Evolutionary conservation across 345 rosid species (phyloP).

Genomic region (Draba incana): DNA sequence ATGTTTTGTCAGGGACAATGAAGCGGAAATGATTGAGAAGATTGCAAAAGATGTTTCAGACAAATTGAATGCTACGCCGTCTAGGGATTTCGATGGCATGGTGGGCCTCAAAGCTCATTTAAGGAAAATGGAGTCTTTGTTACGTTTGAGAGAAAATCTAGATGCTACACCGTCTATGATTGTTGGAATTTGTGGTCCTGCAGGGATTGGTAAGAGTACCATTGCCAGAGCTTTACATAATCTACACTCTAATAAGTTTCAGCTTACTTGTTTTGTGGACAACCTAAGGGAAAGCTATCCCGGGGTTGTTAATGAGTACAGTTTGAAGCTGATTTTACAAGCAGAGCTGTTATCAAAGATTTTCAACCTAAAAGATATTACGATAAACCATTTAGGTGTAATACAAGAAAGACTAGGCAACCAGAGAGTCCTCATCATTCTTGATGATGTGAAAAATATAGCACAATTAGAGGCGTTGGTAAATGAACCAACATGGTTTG

Average conservation of each 20-base stretch:
- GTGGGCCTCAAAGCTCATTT: conserved; percentile 12
- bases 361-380: background rate
- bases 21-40: background rate
- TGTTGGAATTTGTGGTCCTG: conserved; percentile 20
- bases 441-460: conserved; percentile 18
- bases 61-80: background rate
- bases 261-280: conserved; percentile 14
- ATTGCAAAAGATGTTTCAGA: conserved; percentile 10
- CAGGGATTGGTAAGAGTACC: conserved; percentile 26
- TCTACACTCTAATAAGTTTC: background rate
- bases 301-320: background rate
- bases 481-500: background rate
- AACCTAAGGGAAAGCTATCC: too few species aligned
- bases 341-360: background rate
- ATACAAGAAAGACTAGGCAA: background rate
- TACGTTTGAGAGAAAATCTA: background rate
- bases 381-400: background rate
- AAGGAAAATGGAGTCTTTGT: background rate
- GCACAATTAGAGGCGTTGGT: background rate
- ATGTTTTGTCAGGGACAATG: background rate
- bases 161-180: background rate
- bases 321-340: background rate
- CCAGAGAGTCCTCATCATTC: conserved; percentile 9
- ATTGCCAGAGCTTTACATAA: conserved; percentile 21
- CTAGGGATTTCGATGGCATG: conserved; percentile 21